Evolutionary conservation across 495 filamentous ascomycete genomes (phyloP).

Genomic region (Xylaria cubensis): DNA sequence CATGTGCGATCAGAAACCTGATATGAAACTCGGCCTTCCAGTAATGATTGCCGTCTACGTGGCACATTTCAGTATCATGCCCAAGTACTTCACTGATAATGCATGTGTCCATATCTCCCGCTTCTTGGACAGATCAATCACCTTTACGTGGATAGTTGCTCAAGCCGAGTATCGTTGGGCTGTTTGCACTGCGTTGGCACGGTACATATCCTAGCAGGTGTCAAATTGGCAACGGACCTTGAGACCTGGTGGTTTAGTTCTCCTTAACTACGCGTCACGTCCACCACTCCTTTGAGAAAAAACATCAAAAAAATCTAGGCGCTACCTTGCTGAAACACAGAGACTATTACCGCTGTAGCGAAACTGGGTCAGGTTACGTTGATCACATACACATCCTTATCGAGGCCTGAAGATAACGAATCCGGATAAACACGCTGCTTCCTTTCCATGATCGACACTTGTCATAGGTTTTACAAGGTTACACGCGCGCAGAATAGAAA

Average conservation of each 20-base stretch:
- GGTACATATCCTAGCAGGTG: background rate
- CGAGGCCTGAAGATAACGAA: background rate
- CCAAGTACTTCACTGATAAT: background rate
- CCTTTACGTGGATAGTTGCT: background rate
- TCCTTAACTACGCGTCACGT: background rate
- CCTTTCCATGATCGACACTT: background rate
- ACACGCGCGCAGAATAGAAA: background rate
- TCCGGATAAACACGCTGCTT: background rate
- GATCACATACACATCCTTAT: background rate
- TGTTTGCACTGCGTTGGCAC: background rate
- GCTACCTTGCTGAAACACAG: background rate
- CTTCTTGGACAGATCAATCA: background rate
- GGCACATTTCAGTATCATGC: constrained; percentile 4
- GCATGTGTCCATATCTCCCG: background rate
- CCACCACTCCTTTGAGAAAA: background rate
- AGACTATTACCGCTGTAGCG: background rate
- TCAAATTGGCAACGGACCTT: background rate
- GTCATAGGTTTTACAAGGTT: background rate
- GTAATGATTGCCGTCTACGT: constrained; percentile 1
- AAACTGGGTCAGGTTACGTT: background rate
- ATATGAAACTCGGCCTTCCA: constrained; percentile 2
- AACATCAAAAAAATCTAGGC: background rate
- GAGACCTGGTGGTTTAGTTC: background rate
- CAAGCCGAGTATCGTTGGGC: constrained; percentile 7
- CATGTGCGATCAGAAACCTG: background rate